Percentiles rank a stretch among this genome's conserved stretches.
phyloP scores from a whole-genome alignment of 345 rosid species.

The Citrus glauca region DNA sequence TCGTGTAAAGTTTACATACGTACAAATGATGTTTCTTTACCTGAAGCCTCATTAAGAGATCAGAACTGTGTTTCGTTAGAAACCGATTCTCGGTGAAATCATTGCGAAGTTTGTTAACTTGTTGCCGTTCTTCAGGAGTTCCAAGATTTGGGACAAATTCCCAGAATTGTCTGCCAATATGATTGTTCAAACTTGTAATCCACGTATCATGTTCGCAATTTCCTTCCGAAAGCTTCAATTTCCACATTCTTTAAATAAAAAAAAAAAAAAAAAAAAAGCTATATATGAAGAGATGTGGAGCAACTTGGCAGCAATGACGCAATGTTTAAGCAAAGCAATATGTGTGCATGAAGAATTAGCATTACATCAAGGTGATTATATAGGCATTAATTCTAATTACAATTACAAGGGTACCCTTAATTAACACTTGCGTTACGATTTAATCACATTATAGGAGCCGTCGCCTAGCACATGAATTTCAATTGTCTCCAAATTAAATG shows the following conservation, averaged over 20 bases:
- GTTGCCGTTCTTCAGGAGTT: conserved; percentile 20
- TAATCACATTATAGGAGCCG: background rate
- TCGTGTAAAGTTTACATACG: no score
- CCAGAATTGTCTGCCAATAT: conserved; percentile 55
- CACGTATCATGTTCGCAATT: conserved; percentile 20
- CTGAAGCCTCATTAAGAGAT: conserved; percentile 51
- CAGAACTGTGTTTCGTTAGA: conserved; percentile 45
- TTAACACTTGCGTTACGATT: background rate
- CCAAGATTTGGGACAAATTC: conserved; percentile 43
- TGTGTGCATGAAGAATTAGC: no score
- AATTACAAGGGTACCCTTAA: background rate
- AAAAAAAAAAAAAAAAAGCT: no score
- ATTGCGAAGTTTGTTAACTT: conserved; percentile 24
- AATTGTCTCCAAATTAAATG: background rate
- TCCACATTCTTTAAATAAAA: conserved; percentile 38
- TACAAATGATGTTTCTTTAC: conserved; percentile 9
- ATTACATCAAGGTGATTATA: background rate
- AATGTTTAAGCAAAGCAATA: no score
- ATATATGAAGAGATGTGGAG: no score
- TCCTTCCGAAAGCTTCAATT: conserved; percentile 47
- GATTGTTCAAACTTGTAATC: conserved; percentile 29
- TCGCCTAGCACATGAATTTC: background rate
- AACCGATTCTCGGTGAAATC: conserved; percentile 35
- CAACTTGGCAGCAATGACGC: no score
- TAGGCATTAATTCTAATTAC: no score